These are phyloP conservation scores for Fusarium pilosicola DNA, from an alignment of 2,329 filamentous ascomycete genomes.

Conservation along the genomic window DNA sequence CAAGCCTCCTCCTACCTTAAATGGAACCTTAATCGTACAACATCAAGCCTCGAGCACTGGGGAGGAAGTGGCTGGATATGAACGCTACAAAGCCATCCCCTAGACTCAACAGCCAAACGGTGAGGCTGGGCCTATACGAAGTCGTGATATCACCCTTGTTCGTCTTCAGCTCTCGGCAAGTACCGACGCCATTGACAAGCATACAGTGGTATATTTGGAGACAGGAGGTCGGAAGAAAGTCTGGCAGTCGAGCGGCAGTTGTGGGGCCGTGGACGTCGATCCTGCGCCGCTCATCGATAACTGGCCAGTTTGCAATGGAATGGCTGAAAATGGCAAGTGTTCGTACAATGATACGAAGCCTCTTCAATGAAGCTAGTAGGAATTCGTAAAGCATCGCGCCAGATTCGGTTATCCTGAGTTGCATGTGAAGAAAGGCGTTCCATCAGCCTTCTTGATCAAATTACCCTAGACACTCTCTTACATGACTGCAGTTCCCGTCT, in stretches of 20 bases:
- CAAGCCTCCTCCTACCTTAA: background rate
- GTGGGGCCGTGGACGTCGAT: constrained; percentile 19
- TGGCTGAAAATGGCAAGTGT: constrained; percentile 22
- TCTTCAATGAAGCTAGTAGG: background rate
- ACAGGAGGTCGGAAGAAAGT: background rate
- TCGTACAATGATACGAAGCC: background rate
- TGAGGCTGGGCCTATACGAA: background rate
- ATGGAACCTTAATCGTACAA: too few species aligned
- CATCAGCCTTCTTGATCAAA: background rate
- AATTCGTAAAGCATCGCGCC: background rate
- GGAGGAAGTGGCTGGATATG: background rate
- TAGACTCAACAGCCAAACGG: background rate
- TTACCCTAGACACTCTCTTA: background rate
- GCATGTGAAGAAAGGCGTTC: background rate
- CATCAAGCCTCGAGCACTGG: background rate
- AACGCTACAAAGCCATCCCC: background rate
- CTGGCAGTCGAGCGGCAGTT: constrained; percentile 1
- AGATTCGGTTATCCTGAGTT: background rate
- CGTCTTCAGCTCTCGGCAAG: background rate
- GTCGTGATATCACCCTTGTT: background rate
- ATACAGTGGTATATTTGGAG: background rate
- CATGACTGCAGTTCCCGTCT: background rate
- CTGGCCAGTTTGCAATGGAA: constrained; percentile 1
- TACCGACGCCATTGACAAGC: background rate
- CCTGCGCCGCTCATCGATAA: constrained; percentile 12